Base-by-base conservation (phyloP, 108 stramenopile species). In the Pinguiococcus pyrenoidosus region DNA sequence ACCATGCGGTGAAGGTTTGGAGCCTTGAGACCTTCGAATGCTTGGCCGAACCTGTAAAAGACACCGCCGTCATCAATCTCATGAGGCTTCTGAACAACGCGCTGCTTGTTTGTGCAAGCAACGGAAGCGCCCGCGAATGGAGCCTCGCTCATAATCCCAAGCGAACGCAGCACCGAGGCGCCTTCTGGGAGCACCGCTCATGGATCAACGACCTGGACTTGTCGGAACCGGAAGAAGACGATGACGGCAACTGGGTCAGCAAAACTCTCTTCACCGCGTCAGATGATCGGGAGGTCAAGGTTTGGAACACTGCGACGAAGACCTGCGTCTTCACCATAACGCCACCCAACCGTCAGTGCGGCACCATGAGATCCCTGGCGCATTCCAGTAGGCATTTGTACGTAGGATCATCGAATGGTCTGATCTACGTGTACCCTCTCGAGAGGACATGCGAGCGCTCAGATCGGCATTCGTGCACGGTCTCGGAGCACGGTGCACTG, bases 341-440 rank as follows among this genome's bases (percentile, higher is more conserved):
- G 12, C 42, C 42, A 2, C 42, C 42, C 20, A 43, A 43, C 16
- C 20, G 26, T 13, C 23, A 22, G 10, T 43, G 42, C 21, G 42
- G 42, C 24, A 43, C 42, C n/a, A 43, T 43, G 42, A 43, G 42
- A 25, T 25, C 23, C 6, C 23, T 43, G 42, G 42, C 42, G 23
- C 42, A 25, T 4, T 16, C n/a, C 23, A 25, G 26, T 4, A 43
- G 42, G 42, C 42, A 43, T 25, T 12, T 43, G 4, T 43, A 25
- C 42, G 42, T 43, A 25, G 42, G 42, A 4, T 25, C 24, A 22
- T 25, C 24, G 24, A 43, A 43, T 12, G 42, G 42, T 10, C 23
- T 43, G 5, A 43, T 43, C 10, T 43, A 43, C 42, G 42, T 43
- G 42, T 43, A 43, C 42, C 42, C 42, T 6, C 26, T 43, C 24